Percentiles rank a stretch among this genome's conserved stretches.
Evolutionary conservation across 768 basidiomycete genomes (phyloP).

Genomic region (Mycena polygramma): DNA sequence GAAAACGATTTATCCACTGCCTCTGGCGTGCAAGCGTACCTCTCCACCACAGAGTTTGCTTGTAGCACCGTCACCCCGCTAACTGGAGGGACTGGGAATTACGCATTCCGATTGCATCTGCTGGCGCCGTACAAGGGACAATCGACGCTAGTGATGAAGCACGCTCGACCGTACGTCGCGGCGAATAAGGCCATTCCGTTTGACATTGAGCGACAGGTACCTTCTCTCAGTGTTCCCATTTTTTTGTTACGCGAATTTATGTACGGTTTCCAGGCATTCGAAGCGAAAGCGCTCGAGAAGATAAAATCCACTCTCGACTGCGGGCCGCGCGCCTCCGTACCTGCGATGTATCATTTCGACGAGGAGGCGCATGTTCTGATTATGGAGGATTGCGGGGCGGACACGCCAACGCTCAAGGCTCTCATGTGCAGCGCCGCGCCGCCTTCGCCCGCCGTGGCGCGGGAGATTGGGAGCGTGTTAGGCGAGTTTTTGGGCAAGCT

Average conservation of each 20-base stretch:
- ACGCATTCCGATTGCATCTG: slow-evolving; percentile 55
- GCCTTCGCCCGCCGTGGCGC: slow-evolving; percentile 46
- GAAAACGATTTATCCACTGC: slow-evolving; percentile 20
- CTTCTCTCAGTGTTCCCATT: slow-evolving; percentile 1
- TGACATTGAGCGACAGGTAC: slow-evolving; percentile 59
- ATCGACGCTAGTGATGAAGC: slow-evolving; percentile 57
- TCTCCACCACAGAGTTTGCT: slow-evolving; percentile 51
- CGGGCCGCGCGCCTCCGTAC: slow-evolving; percentile 49
- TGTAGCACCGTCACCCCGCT: slow-evolving; percentile 46
- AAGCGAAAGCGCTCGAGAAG: slow-evolving; percentile 51
- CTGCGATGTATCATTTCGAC: slow-evolving; percentile 57
- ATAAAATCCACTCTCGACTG: slow-evolving; percentile 43
- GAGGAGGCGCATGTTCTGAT: slow-evolving; percentile 55
- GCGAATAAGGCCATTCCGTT: slow-evolving; percentile 39
- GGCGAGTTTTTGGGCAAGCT: slow-evolving; percentile 67
- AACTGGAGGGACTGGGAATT: slow-evolving; percentile 58
- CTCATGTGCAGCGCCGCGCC: slow-evolving; percentile 52
- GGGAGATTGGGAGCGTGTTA: slow-evolving; percentile 63
- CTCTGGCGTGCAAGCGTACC: slow-evolving; percentile 43
- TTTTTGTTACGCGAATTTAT: neutral
- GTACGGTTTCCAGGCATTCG: slow-evolving; percentile 34
- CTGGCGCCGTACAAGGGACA: slow-evolving; percentile 43
- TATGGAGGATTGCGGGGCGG: slow-evolving; percentile 62
- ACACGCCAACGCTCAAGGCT: slow-evolving; percentile 49
- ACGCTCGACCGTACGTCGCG: slow-evolving; percentile 53